Conservation (phyloP, 2,329 filamentous ascomycete genomes). For the Colletotrichum sp. region DNA sequence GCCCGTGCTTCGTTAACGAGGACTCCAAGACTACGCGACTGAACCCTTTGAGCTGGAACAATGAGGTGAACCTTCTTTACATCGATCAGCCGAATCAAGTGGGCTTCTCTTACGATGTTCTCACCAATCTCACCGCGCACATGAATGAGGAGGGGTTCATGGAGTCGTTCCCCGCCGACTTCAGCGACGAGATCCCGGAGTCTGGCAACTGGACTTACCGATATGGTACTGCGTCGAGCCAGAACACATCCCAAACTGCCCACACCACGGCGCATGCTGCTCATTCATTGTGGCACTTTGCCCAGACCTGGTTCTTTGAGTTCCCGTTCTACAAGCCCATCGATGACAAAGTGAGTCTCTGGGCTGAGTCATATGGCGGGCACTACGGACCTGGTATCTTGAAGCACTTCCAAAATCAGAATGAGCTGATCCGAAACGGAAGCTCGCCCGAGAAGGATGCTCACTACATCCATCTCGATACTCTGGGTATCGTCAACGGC, state of each 20-base stretch:
- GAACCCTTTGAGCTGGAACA: constrained; percentile 63
- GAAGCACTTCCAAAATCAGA: constrained; percentile 65
- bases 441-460: constrained; percentile 51
- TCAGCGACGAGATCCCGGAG: constrained; percentile 40
- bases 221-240: constrained; percentile 37
- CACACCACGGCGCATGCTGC: constrained; percentile 45
- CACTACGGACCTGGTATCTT: constrained; percentile 60
- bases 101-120: constrained; percentile 64
- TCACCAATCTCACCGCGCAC: constrained; percentile 58
- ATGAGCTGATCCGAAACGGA: constrained; percentile 57
- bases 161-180: constrained; percentile 27
- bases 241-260: constrained; percentile 29
- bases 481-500: constrained; percentile 74
- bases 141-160: constrained; percentile 21
- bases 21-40: constrained; percentile 48
- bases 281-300: constrained; percentile 56
- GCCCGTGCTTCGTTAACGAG: constrained; percentile 43
- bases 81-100: constrained; percentile 64
- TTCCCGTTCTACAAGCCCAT: constrained; percentile 59
- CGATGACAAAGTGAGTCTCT: constrained; percentile 62
- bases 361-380: constrained; percentile 54
- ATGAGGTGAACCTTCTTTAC: constrained; percentile 53
- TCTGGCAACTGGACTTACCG: constrained; percentile 39
- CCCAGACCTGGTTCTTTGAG: constrained; percentile 66
- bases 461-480: constrained; percentile 57